phyloP scores from a whole-genome alignment of 345 rosid species.

The Corchorus olitorius region DNA sequence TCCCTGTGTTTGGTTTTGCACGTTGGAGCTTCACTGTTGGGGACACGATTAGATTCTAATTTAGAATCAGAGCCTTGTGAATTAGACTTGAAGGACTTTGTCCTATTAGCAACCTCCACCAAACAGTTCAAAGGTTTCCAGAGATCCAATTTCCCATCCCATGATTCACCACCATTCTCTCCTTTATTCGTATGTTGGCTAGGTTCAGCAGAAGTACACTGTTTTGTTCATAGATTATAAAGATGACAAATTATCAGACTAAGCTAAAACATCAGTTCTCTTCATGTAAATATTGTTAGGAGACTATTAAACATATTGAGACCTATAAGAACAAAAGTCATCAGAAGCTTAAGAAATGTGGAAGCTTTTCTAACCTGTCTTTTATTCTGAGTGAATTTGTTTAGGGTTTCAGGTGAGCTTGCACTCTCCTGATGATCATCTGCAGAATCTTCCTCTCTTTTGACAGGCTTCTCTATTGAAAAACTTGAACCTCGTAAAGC shows the following conservation, averaged over 20 bases:
- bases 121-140: constrained; percentile 95
- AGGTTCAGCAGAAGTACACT: constrained; percentile 65
- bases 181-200: constrained; percentile 38
- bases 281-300: background rate
- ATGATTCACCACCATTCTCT: constrained; percentile 49
- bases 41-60: constrained; percentile 40
- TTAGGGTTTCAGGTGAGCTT: constrained; percentile 75
- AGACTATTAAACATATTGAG: background rate
- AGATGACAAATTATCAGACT: constrained; percentile 14
- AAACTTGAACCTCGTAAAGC: constrained; percentile 48
- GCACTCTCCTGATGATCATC: constrained; percentile 57
- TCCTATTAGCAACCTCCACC: constrained; percentile 92
- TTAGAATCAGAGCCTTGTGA: constrained; percentile 54
- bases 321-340: background rate
- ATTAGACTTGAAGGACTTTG: constrained; percentile 66
- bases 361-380: constrained; percentile 54
- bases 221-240: constrained; percentile 23
- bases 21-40: constrained; percentile 41
- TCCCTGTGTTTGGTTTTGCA: constrained; percentile 56
- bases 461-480: constrained; percentile 46
- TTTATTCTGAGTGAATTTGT: constrained; percentile 53
- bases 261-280: background rate
- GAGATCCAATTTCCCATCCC: constrained; percentile 66
- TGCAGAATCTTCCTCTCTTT: constrained; percentile 56
- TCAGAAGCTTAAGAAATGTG: constrained; percentile 11